phyloP scores from a whole-genome alignment of 768 basidiomycete genomes.

The Boletus rex-veris region DNA sequence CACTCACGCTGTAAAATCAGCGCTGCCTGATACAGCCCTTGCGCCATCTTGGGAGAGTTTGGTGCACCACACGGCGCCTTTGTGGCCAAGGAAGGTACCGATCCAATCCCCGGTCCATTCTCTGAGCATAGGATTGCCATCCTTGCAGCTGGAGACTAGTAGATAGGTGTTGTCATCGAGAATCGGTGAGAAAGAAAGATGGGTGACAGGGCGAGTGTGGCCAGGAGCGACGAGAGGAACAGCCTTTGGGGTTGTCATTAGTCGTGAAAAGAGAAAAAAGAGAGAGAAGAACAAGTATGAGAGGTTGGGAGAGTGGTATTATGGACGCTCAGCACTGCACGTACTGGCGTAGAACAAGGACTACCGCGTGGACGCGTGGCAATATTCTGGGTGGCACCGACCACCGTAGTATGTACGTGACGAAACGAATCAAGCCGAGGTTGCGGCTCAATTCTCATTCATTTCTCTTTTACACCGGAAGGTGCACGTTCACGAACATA shows the following conservation, averaged over 20 bases:
- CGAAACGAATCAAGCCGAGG: too few relatives aligned
- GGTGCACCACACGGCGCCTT: constrained; percentile 96
- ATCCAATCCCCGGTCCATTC: constrained; percentile 99
- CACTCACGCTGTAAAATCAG: constrained; percentile 91
- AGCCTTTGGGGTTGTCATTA: constrained; percentile 64
- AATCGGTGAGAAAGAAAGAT: constrained; percentile 87
- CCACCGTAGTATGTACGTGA: not conserved
- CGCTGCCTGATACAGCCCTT: constrained; percentile 87
- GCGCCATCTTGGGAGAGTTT: constrained; percentile 86
- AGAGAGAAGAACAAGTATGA: not conserved
- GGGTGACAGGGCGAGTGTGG: constrained; percentile 85
- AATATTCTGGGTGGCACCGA: constrained; percentile 2
- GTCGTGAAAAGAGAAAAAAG: constrained; percentile 27
- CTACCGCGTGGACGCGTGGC: constrained; percentile 10
- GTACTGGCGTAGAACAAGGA: constrained; percentile 21
- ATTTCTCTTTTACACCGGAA: too few relatives aligned
- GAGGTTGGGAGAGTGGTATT: constrained; percentile 12
- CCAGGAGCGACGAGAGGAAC: constrained; percentile 82
- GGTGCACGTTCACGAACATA: too few relatives aligned
- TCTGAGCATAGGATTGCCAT: constrained; percentile 95
- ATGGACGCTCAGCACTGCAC: constrained; percentile 44
- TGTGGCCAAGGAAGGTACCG: constrained; percentile 85
- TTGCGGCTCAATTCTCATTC: too few relatives aligned
- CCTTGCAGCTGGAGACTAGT: constrained; percentile 96
- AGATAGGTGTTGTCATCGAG: constrained; percentile 84